Base-by-base conservation (phyloP, 2,329 filamentous ascomycete genomes). In the Aspergillus sp. region DNA sequence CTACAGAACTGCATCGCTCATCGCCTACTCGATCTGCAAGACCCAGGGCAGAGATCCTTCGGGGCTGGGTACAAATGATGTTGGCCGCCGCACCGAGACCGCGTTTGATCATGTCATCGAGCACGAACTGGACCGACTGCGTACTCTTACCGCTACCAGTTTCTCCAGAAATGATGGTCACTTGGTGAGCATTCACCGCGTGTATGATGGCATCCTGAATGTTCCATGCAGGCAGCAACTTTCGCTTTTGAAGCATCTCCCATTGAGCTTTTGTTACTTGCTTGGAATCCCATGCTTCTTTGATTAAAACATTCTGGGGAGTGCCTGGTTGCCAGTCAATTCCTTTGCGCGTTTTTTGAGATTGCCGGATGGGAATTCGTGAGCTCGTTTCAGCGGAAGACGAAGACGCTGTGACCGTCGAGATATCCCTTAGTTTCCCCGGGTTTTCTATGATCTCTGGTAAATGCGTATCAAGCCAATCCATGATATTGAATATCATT, bases 121-220 rank as follows among this genome's bases (percentile, higher is more conserved):
- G 75, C 39, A 98, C 78, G 66, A 97, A 98, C 65, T 98, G 93
- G 32, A 97, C 88, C 2, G 88, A 93, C 65, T 98, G 93, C 0
- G 93, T 97, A 42, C 88, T 95, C 68, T 98, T 98, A 61, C 93
- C 93, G 12, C 88, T 95, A 45, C 93, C 93, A 3, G 93, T 98
- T 69, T 97, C 93, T 56, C 93, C 93, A 39, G 90, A 94, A 57
- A 98, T 93, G 59, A 98, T 96, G 1, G 88, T 95, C 43, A 98
- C 89, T 65, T 96, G 85, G 59, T 91, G 82, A 4, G 76, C 72
- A 38, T 77, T 77, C 42, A 98, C 86, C 0, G 86, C 85, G 19
- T 78, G 66, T 7, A 97, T 80, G 29, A 98, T 87, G 1, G 77
- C 74, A 19, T 91, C 82, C 57, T 81, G 82, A 57, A 93, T 81